These are phyloP conservation scores for Fragaria ananassa DNA, from an alignment of 306 rosid species.

Conservation along the genomic window DNA sequence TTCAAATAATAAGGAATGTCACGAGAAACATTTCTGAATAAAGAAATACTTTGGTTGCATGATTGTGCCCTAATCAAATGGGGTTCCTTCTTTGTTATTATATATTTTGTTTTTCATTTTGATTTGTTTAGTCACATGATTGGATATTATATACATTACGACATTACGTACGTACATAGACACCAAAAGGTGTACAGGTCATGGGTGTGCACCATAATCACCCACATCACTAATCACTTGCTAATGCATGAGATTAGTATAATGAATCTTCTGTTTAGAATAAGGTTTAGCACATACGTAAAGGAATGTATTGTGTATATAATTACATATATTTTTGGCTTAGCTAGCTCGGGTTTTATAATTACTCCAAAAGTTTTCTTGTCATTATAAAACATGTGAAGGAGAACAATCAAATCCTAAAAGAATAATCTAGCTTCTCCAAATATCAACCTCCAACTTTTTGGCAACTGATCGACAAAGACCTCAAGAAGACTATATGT, in stretches of 20 bases:
- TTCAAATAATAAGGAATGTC: slow-evolving; percentile 53
- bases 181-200: slow-evolving; percentile 55
- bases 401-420: slow-evolving; percentile 44
- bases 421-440: slow-evolving; percentile 44
- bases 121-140: slow-evolving; percentile 29
- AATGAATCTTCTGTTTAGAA: neutral
- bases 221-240: slow-evolving; percentile 17
- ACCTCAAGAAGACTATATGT: slow-evolving; percentile 7
- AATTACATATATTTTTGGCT: neutral
- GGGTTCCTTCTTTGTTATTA: slow-evolving; percentile 21
- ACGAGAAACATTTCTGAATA: slow-evolving; percentile 67
- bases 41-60: slow-evolving; percentile 39
- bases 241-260: slow-evolving; percentile 5
- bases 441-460: slow-evolving; percentile 45
- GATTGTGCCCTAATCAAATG: slow-evolving; percentile 38
- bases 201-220: slow-evolving; percentile 25
- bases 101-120: slow-evolving; percentile 29
- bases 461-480: slow-evolving; percentile 35
- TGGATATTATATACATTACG: neutral
- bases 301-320: neutral
- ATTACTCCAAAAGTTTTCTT: neutral
- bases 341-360: neutral
- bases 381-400: slow-evolving; percentile 43
- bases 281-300: neutral
- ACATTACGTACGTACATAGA: slow-evolving; percentile 12